Conservation (phyloP, 1,284 basidiomycete genomes). For the Sanghuangporus baumii region DNA sequence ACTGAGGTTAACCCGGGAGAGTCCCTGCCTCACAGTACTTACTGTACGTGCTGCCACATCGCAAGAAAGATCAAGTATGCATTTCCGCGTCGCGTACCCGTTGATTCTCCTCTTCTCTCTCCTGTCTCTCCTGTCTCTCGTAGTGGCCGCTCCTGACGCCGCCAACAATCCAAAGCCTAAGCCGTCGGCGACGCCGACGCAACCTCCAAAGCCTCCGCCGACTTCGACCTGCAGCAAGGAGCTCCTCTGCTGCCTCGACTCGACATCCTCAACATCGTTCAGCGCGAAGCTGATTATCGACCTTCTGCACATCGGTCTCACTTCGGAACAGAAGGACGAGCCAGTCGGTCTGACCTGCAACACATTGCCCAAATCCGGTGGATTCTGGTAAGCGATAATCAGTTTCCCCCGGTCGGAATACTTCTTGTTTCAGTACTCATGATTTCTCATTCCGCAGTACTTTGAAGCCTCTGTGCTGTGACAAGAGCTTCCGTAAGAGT, state of each 20-base stretch:
- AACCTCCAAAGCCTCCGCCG: constrained; percentile 2
- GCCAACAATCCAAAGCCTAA: constrained; percentile 8
- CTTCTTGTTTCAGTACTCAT: not conserved
- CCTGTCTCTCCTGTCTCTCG: not conserved
- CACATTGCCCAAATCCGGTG: not conserved
- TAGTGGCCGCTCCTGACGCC: not conserved
- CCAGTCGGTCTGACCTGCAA: constrained; percentile 3
- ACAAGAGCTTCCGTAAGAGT: constrained; percentile 7
- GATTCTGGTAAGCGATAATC: not conserved
- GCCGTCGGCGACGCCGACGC: constrained; percentile 7
- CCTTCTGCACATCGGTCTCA: constrained; percentile 3
- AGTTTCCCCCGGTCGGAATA: not conserved
- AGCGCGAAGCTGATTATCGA: not conserved
- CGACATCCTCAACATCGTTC: not conserved
- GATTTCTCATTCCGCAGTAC: not conserved
- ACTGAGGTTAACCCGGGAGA: not conserved
- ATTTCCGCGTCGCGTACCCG: not conserved
- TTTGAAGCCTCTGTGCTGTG: constrained; percentile 4
- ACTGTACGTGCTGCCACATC: not conserved
- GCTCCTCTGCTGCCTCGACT: constrained; percentile 4
- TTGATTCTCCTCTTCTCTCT: not conserved
- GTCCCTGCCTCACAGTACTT: not conserved
- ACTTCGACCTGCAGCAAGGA: constrained; percentile 3
- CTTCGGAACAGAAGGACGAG: not conserved
- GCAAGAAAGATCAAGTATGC: not conserved